phyloP scores from a whole-genome alignment of 305 asterid genomes.

The Fraxinus ornus region DNA sequence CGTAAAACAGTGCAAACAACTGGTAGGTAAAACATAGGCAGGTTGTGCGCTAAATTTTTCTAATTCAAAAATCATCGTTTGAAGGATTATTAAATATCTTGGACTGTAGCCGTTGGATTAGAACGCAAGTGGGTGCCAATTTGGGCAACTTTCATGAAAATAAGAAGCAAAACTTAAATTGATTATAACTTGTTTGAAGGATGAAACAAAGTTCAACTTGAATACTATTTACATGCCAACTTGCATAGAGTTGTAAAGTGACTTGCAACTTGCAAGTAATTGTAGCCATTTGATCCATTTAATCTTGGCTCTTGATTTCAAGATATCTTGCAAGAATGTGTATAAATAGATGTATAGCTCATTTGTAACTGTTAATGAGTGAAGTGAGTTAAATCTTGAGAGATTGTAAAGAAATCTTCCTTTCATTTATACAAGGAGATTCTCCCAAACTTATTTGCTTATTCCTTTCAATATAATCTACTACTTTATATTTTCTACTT shows the following conservation, averaged over 20 bases:
- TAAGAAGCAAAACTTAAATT: neutral
- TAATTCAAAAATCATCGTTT: no score
- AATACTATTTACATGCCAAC: neutral
- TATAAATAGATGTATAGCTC: no score
- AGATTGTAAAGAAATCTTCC: neutral
- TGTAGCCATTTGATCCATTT: neutral
- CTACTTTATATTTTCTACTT: no score
- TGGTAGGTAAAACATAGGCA: neutral
- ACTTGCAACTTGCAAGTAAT: neutral
- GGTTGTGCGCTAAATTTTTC: neutral
- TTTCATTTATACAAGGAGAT: neutral
- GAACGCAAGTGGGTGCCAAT: neutral
- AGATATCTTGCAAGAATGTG: neutral
- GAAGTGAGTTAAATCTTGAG: neutral
- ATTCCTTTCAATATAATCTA: no score
- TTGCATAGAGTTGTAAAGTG: neutral
- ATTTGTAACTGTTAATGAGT: neutral
- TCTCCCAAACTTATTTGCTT: neutral
- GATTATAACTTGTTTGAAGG: neutral
- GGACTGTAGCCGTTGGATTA: neutral
- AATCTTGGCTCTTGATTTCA: neutral
- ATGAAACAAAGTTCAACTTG: neutral
- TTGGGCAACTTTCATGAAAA: neutral
- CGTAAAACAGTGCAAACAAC: neutral
- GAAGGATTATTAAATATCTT: neutral